Base-by-base conservation (phyloP, 2,329 filamentous ascomycete species). In the Nannizzia gypsea region DNA sequence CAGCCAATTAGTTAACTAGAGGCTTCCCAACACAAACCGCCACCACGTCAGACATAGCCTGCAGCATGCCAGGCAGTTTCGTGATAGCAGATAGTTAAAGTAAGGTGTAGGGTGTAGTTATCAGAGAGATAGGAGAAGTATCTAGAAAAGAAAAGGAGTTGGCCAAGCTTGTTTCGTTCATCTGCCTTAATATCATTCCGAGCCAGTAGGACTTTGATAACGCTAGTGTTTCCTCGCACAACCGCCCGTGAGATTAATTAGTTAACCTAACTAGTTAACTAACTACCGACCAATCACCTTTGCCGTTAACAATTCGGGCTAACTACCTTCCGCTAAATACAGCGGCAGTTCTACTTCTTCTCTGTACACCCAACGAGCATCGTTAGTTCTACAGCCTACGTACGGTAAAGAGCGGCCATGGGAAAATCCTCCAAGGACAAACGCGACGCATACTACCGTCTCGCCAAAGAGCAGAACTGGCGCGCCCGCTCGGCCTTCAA, bases 361-460 rank as follows among this genome's bases (percentile, higher is more conserved):
- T n/a, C n/a, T 36, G 31, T 11, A 36, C 13, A 36, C 31, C 52
- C 15, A 34, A 55, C n/a, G 6, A 11, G 15, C 52, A 55, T n/a
- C 13, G 22, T n/a, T n/a, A n/a, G n/a, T n/a, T n/a, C n/a, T n/a
- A 24, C 17, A 50, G 15, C 38, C 11, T 11, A 42, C 38, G 38
- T n/a, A 8, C n/a, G 2, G n/a, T 36, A 11, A 36, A 8, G 31
- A 11, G 9, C 22, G 6, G 36, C 58, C 15, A 95, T 96, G 91
- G 91, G 91, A 1, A 97, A 97, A 73, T 96, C 93, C 1, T 97
- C 92, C 55, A 99, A 99, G 75, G 93, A 99, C 71, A 99, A 99
- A 77, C 88, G 93, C 58, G 93, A 99, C 73, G 91, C 91, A 52
- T 99, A 99, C 76, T 99, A 99, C 71, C 84, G 93, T 59, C 87